Evolutionary conservation across 2,329 filamentous ascomycete genomes (phyloP).

Genomic region (Xylariales sp.): DNA sequence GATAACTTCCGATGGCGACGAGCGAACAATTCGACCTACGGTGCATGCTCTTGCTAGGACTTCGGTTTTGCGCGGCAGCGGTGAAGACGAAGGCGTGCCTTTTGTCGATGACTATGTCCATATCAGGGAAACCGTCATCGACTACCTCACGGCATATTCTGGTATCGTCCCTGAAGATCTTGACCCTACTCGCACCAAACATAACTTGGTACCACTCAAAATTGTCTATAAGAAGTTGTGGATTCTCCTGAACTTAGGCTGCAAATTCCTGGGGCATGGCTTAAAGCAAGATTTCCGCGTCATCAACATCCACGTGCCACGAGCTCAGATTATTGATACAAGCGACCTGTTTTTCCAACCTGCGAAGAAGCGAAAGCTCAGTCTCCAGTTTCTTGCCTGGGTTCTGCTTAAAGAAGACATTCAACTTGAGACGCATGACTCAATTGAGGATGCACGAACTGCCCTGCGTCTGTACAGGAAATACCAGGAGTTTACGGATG

Average conservation of each 20-base stretch:
- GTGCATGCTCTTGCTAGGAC: conserved; percentile 90
- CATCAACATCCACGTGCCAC: conserved; percentile 95
- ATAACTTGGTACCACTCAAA: conserved; percentile 84
- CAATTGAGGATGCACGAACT: conserved; percentile 89
- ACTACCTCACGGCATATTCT: conserved; percentile 92
- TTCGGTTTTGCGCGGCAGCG: conserved; percentile 79
- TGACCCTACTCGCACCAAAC: conserved; percentile 67
- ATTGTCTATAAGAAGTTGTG: conserved; percentile 97
- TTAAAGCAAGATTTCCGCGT: conserved; percentile 95
- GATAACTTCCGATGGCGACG: conserved; percentile 89
- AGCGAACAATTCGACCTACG: conserved; percentile 86
- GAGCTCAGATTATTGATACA: conserved; percentile 87
- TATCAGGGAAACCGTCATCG: conserved; percentile 85
- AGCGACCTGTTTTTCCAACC: conserved; percentile 86
- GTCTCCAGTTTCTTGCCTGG: conserved; percentile 88
- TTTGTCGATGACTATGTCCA: conserved; percentile 98
- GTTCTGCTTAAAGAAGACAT: conserved; percentile 89
- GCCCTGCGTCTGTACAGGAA: conserved; percentile 86
- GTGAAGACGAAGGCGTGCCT: conserved; percentile 72
- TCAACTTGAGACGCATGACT: conserved; percentile 88
- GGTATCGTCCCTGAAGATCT: conserved; percentile 85
- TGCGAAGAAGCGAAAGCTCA: conserved; percentile 77
- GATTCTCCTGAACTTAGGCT: conserved; percentile 91
- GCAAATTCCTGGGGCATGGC: conserved; percentile 89
- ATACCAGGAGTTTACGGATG: conserved; percentile 83